phyloP scores from a whole-genome alignment of 1,284 basidiomycete species.

The Cystobasidium sp. region DNA sequence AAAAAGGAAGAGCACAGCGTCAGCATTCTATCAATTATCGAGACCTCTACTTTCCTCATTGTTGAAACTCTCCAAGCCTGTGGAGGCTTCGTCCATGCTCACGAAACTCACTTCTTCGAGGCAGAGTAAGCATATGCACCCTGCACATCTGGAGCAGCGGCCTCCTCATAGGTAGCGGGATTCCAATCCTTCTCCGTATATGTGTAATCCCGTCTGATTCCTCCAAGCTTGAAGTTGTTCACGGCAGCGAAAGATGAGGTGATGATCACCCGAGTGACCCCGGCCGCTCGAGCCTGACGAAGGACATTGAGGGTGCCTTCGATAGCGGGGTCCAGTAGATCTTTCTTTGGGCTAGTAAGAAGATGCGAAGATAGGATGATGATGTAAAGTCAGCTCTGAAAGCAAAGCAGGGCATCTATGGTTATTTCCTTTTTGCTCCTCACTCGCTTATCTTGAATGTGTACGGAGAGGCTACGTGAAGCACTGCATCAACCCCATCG shows the following conservation, averaged over 20 bases:
- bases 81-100: background rate
- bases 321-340: conserved; percentile 60
- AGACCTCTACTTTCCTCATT: background rate
- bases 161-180: conserved; percentile 45
- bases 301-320: conserved; percentile 59
- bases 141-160: conserved; percentile 48
- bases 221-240: conserved; percentile 45
- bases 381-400: background rate
- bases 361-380: background rate
- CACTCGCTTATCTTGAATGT: conserved; percentile 18
- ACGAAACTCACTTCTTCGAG: conserved; percentile 6
- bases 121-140: conserved; percentile 34
- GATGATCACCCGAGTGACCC: conserved; percentile 59
- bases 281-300: conserved; percentile 53
- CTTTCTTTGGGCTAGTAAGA: conserved; percentile 44
- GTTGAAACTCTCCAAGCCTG: background rate
- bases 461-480: conserved; percentile 51
- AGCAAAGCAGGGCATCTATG: background rate
- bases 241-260: conserved; percentile 59
- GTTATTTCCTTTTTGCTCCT: background rate
- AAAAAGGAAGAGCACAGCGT: too few relatives aligned
- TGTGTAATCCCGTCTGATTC: conserved; percentile 41
- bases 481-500: conserved; percentile 49
- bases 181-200: conserved; percentile 53
- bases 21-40: too few relatives aligned